Evolutionary conservation across 2,329 filamentous ascomycete genomes (phyloP).

Genomic region (Canariomyces notabilis): DNA sequence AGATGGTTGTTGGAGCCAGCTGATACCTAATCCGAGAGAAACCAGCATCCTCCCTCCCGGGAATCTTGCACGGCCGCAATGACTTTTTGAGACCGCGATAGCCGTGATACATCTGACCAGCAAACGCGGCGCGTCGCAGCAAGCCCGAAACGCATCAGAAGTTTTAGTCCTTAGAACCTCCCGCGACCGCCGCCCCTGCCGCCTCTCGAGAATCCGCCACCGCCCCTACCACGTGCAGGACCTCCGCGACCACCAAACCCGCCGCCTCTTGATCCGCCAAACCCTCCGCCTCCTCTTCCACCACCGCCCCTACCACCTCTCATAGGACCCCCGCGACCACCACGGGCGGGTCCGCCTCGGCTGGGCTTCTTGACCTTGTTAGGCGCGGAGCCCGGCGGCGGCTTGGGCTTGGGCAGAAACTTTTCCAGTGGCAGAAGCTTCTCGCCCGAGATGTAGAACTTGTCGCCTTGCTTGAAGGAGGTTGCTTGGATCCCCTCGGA

Average conservation of each 20-base stretch:
- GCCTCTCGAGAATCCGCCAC: constrained; percentile 27
- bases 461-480: constrained; percentile 94
- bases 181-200: constrained; percentile 15
- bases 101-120: constrained; percentile 7
- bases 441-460: constrained; percentile 92
- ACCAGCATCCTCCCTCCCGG: no score
- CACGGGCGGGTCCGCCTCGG: constrained; percentile 56
- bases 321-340: constrained; percentile 37
- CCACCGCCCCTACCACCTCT: constrained; percentile 33
- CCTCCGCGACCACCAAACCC: constrained; percentile 24
- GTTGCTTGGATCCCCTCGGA: constrained; percentile 92
- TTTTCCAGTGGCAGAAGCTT: constrained; percentile 92
- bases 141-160: no score
- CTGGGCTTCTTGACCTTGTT: constrained; percentile 57
- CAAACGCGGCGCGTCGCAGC: no score
- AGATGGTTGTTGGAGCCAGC: constrained; percentile 4
- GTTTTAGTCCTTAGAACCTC: constrained; percentile 13
- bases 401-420: constrained; percentile 94
- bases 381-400: constrained; percentile 56
- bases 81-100: not conserved
- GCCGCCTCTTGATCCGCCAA: constrained; percentile 22
- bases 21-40: no score
- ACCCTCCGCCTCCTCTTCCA: constrained; percentile 28
- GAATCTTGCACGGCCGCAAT: no score
- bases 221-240: constrained; percentile 28